A percentile compares a stretch with the other conserved stretches of the same genome.
Evolutionary conservation across 768 basidiomycete genomes (phyloP).

Genomic region (Favolaschia claudopus): DNA sequence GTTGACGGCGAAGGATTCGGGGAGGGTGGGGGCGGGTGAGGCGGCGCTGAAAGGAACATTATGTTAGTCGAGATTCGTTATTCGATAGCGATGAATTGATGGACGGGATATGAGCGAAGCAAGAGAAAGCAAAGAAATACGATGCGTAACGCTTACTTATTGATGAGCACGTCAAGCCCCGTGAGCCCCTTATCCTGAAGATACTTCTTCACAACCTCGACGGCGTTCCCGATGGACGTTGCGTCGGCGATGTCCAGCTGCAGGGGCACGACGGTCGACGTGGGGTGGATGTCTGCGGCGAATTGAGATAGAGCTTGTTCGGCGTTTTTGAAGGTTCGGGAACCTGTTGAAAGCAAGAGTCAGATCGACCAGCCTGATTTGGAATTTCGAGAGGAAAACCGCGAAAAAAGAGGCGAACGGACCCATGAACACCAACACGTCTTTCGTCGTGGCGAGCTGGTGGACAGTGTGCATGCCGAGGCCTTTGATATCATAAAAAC

Average conservation of each 20-base stretch:
- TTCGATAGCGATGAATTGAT: too few relatives aligned
- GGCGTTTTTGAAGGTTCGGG: background rate
- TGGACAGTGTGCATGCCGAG: constrained; percentile 17
- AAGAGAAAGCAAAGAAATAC: too few relatives aligned
- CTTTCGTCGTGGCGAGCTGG: background rate
- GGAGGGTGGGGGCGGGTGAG: too few relatives aligned
- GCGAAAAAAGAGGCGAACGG: too few relatives aligned
- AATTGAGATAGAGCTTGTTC: background rate
- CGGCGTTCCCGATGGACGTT: constrained; percentile 3
- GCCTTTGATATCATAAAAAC: too few relatives aligned
- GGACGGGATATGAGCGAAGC: too few relatives aligned
- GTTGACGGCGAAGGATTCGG: constrained; percentile 4
- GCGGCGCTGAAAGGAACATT: too few relatives aligned
- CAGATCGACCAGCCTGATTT: too few relatives aligned
- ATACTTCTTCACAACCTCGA: background rate
- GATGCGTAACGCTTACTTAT: constrained; percentile 13
- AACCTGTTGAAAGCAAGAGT: too few relatives aligned
- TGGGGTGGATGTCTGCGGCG: constrained; percentile 2
- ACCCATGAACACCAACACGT: constrained; percentile 15
- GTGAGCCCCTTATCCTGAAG: background rate
- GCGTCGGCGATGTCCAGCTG: constrained; percentile 18
- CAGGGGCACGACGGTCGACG: constrained; percentile 16
- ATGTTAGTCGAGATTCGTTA: background rate
- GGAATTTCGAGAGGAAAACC: too few relatives aligned
- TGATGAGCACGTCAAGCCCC: constrained; percentile 4